Evolutionary conservation across 805 yeast genomes (phyloP).

Genomic region (Starmera caribaea): DNA sequence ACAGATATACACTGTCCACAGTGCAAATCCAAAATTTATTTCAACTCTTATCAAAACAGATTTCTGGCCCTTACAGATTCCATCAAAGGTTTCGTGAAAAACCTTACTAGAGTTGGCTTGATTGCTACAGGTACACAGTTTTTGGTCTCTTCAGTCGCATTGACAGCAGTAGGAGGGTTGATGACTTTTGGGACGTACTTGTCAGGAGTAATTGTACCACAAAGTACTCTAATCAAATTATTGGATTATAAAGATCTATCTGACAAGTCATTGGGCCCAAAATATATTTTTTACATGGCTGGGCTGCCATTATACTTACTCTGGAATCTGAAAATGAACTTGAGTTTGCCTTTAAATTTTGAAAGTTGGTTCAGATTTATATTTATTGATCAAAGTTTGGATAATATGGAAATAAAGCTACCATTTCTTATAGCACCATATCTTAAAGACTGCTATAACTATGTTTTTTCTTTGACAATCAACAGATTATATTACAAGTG

Average conservation of each 20-base stretch:
- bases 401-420: not conserved
- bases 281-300: not conserved
- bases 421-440: not conserved
- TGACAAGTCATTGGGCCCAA: no score
- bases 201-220: not conserved
- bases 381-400: not conserved
- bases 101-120: not conserved
- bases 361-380: not conserved
- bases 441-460: slow-evolving; percentile 2
- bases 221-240: no score
- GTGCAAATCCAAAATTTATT: not conserved
- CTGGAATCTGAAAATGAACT: not conserved
- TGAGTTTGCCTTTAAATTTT: not conserved
- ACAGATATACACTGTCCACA: not conserved
- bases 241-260: no score
- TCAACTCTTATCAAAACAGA: not conserved
- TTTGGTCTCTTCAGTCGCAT: not conserved
- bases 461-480: slow-evolving; percentile 10
- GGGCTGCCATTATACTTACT: not conserved
- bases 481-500: slow-evolving; percentile 23
- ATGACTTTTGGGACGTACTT: not conserved
- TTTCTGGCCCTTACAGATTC: not conserved
- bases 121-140: not conserved
- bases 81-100: not conserved
- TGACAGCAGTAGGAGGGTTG: not conserved